Evolutionary conservation across 257 asterid genomes (phyloP).

Genomic region (Asclepias syriaca): DNA sequence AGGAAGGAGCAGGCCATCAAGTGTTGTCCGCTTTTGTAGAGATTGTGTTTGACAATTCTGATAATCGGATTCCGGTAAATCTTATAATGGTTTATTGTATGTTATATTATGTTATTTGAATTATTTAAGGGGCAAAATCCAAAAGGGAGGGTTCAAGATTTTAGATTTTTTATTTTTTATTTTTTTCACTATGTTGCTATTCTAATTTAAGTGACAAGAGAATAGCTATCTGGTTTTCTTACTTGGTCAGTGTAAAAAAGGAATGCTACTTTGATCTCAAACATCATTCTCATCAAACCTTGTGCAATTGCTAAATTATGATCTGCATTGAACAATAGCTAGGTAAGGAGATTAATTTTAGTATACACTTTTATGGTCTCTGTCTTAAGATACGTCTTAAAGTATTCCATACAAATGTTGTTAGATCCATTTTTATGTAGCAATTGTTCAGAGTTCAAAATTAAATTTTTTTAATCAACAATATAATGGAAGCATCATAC

Average conservation of each 20-base stretch:
- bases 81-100: not conserved
- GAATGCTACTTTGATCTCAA: not conserved
- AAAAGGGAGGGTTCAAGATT: not conserved
- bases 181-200: not conserved
- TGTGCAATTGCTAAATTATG: not conserved
- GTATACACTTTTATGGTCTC: not conserved
- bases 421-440: not conserved
- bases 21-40: conserved; percentile 94
- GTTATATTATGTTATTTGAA: not conserved
- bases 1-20: conserved; percentile 99
- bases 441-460: not conserved
- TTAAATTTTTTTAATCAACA: not conserved
- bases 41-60: conserved; percentile 94
- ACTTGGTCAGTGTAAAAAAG: not conserved
- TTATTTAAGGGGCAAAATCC: not conserved
- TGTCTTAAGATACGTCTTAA: not conserved
- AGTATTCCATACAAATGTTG: not conserved
- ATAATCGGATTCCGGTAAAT: conserved; percentile 92
- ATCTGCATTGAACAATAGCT: not conserved
- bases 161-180: not conserved
- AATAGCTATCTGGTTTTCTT: not conserved
- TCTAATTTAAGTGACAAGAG: not conserved
- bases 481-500: not conserved
- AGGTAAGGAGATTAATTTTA: not conserved
- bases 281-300: not conserved